Conservation (phyloP, 2,329 filamentous ascomycete genomes). For the Colletotrichum sp. region DNA sequence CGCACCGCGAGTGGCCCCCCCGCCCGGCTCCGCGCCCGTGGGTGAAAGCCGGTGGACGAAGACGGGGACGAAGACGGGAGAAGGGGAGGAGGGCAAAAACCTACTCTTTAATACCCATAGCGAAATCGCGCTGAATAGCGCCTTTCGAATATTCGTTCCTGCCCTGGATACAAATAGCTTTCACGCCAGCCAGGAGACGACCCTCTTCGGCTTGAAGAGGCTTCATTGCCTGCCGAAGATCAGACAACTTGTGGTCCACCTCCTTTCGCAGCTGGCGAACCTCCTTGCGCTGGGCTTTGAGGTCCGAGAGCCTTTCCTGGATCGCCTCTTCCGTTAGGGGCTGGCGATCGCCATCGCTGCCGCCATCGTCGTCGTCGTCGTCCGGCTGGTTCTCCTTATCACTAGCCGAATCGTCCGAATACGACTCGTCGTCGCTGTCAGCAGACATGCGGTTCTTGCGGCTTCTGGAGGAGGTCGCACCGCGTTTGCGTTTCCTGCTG, state of each 20-base stretch:
- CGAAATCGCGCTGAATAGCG: slow-evolving; percentile 24
- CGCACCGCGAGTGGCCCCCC: too few species aligned
- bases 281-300: slow-evolving; percentile 22
- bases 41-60: too few species aligned
- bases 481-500: slow-evolving; percentile 27
- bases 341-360: neutral
- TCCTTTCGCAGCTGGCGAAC: slow-evolving; percentile 22
- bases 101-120: slow-evolving; percentile 50
- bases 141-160: slow-evolving; percentile 58
- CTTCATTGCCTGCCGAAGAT: neutral
- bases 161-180: slow-evolving; percentile 50
- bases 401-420: slow-evolving; percentile 21
- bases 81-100: slow-evolving; percentile 21
- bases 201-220: slow-evolving; percentile 19
- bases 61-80: too few species aligned
- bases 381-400: slow-evolving; percentile 1
- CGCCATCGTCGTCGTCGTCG: neutral
- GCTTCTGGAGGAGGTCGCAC: neutral
- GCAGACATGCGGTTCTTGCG: slow-evolving; percentile 16
- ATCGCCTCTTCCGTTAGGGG: slow-evolving; percentile 4
- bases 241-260: slow-evolving; percentile 5
- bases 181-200: slow-evolving; percentile 2
- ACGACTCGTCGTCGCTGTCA: slow-evolving; percentile 20
- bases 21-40: too few species aligned
- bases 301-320: neutral